Conservation (phyloP, 106 monocot genomes). For the Chionographis japonica region DNA sequence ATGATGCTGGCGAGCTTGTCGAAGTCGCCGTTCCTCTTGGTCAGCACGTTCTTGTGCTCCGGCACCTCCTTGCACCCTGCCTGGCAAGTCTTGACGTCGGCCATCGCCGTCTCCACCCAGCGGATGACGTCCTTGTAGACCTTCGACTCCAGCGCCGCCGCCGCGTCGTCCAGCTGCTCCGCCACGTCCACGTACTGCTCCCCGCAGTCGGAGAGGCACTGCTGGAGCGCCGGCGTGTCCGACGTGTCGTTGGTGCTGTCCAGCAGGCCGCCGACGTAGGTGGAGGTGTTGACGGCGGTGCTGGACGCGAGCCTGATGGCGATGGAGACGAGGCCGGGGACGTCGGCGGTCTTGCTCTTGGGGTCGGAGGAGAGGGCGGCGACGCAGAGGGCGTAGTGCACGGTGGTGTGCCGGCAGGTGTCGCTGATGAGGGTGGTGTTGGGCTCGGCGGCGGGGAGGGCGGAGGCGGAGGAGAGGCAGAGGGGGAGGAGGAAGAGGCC, state of each 20-base stretch:
- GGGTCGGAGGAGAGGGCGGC: conserved; percentile 21
- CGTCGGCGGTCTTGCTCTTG: conserved; percentile 18
- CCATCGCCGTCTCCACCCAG: conserved; percentile 34
- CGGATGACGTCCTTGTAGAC: conserved; percentile 16
- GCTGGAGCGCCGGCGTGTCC: conserved; percentile 9
- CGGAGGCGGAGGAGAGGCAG: conserved; percentile 5
- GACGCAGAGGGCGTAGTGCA: conserved; percentile 40
- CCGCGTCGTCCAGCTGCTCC: conserved; percentile 45
- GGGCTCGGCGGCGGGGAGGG: background rate
- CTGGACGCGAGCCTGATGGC: conserved; percentile 11
- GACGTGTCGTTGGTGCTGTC: conserved; percentile 7
- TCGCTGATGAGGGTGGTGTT: background rate
- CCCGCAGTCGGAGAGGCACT: conserved; percentile 43
- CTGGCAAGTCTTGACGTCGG: conserved; percentile 41
- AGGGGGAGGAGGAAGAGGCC: conserved; percentile 15
- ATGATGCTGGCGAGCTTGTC: conserved; percentile 36
- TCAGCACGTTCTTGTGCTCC: conserved; percentile 30
- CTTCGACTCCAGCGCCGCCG: conserved; percentile 26
- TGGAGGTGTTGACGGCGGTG: conserved; percentile 20
- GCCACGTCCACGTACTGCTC: conserved; percentile 49
- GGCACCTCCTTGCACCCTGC: conserved; percentile 29
- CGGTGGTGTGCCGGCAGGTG: conserved; percentile 35
- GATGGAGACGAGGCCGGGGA: conserved; percentile 25
- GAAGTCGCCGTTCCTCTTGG: conserved; percentile 22
- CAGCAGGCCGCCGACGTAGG: conserved; percentile 20